phyloP scores from a whole-genome alignment of 1,284 basidiomycete species.

The Cryptococcus sp. region DNA sequence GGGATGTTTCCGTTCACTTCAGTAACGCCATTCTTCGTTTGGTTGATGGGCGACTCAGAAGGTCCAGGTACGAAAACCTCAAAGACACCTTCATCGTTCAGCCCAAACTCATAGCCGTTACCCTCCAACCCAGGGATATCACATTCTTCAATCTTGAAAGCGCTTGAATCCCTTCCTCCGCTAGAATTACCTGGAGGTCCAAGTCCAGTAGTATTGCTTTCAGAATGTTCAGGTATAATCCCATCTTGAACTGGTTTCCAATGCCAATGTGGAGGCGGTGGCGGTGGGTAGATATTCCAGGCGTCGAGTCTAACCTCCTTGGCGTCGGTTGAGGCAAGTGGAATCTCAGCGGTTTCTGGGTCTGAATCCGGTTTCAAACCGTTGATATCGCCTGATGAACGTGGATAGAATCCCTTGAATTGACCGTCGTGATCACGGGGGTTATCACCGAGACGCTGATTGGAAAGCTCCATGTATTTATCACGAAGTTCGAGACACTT shows the following conservation, averaged over 20 bases:
- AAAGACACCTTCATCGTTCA: conserved; percentile 82
- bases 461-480: conserved; percentile 81
- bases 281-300: conserved; percentile 85
- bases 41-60: no score
- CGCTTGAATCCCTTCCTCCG: conserved; percentile 43
- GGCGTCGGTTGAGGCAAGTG: background rate
- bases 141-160: conserved; percentile 65
- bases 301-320: conserved; percentile 41
- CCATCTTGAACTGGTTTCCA: conserved; percentile 60
- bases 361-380: conserved; percentile 62
- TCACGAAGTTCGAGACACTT: conserved; percentile 81
- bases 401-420: conserved; percentile 60
- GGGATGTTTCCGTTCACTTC: background rate
- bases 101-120: conserved; percentile 56
- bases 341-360: conserved; percentile 28
- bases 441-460: conserved; percentile 85
- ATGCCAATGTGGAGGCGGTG: conserved; percentile 91
- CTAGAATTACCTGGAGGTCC: conserved; percentile 22
- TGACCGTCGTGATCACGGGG: conserved; percentile 78
- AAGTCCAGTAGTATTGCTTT: background rate
- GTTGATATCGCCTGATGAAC: conserved; percentile 58
- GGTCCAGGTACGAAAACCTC: conserved; percentile 61
- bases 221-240: conserved; percentile 12
- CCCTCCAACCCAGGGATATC: conserved; percentile 57
- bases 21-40: background rate